Conservation (phyloP, 2,329 filamentous ascomycete genomes). For the Pezicula carpinea region DNA sequence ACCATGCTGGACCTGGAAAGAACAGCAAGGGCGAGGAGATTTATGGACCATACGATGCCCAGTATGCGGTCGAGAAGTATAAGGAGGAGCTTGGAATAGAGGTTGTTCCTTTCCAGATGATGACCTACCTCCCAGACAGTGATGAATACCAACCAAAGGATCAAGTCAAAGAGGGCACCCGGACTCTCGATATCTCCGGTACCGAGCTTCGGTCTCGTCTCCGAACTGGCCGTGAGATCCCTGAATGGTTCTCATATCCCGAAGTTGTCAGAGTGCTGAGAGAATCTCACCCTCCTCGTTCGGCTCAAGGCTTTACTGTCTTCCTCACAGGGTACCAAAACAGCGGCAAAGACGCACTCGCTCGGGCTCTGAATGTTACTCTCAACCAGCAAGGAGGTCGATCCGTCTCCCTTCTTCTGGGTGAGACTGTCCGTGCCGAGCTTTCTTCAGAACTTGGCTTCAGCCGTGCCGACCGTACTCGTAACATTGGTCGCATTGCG, state of each 20-base stretch:
- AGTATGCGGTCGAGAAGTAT: slow-evolving; percentile 95
- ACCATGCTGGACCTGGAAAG: slow-evolving; percentile 96
- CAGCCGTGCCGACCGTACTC: slow-evolving; percentile 85
- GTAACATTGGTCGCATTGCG: slow-evolving; percentile 92
- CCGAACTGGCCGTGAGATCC: slow-evolving; percentile 87
- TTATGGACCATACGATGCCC: slow-evolving; percentile 97
- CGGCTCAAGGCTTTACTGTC: slow-evolving; percentile 92
- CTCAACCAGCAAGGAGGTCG: slow-evolving; percentile 97
- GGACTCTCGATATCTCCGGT: slow-evolving; percentile 82
- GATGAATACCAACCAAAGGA: slow-evolving; percentile 96
- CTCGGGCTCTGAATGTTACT: slow-evolving; percentile 90
- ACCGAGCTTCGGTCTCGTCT: slow-evolving; percentile 91
- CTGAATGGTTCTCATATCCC: slow-evolving; percentile 99
- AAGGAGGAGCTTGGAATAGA: slow-evolving; percentile 94
- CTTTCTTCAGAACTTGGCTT: slow-evolving; percentile 95
- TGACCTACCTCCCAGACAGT: slow-evolving; percentile 96
- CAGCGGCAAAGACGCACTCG: slow-evolving; percentile 94
- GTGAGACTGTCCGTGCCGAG: slow-evolving; percentile 91
- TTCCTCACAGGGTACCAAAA: slow-evolving; percentile 98
- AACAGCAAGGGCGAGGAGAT: slow-evolving; percentile 96
- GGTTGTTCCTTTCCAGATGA: slow-evolving; percentile 99
- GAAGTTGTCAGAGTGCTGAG: slow-evolving; percentile 95
- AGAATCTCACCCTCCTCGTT: slow-evolving; percentile 90
- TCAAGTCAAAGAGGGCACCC: slow-evolving; percentile 76
- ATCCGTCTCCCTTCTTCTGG: slow-evolving; percentile 87